These are phyloP conservation scores for Francoa sonchifolia DNA, from an alignment of 441 rosid species.

Conservation along the genomic window DNA sequence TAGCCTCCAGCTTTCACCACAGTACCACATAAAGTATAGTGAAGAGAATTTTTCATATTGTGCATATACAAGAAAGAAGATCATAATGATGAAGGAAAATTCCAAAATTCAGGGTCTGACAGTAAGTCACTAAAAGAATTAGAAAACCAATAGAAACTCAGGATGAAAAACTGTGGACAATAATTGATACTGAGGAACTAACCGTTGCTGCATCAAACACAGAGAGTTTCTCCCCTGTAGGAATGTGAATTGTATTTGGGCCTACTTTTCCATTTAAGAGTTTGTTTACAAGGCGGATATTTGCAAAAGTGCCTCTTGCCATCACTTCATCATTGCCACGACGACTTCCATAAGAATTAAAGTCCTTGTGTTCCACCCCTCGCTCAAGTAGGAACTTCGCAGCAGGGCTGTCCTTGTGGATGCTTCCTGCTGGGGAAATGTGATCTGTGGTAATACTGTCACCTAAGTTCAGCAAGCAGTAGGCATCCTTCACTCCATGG, in stretches of 20 bases:
- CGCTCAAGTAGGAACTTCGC: slow-evolving; percentile 41
- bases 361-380: slow-evolving; percentile 32
- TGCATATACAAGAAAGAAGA: no score
- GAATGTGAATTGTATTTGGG: slow-evolving; percentile 46
- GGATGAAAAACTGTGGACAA: no score
- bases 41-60: no score
- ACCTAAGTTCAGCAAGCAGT: no score
- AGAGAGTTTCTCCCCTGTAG: slow-evolving; percentile 43
- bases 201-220: slow-evolving; percentile 60
- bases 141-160: no score
- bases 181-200: slow-evolving; percentile 12
- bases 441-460: no score
- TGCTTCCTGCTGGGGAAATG: no score
- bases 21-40: no score
- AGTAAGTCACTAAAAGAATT: no score
- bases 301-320: slow-evolving; percentile 54
- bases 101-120: no score
- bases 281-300: slow-evolving; percentile 43
- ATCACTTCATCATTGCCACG: slow-evolving; percentile 52
- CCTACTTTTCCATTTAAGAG: slow-evolving; percentile 50
- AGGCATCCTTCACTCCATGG: slow-evolving; percentile 76
- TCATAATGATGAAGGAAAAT: no score
- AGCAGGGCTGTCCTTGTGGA: slow-evolving; percentile 57
- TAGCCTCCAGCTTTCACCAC: no score
- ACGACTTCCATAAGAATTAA: slow-evolving; percentile 57